Percentiles rank a stretch among this genome's conserved stretches.
Conservation (phyloP, 352 stramenopile species). For the Globisporangium sylvaticum region DNA sequence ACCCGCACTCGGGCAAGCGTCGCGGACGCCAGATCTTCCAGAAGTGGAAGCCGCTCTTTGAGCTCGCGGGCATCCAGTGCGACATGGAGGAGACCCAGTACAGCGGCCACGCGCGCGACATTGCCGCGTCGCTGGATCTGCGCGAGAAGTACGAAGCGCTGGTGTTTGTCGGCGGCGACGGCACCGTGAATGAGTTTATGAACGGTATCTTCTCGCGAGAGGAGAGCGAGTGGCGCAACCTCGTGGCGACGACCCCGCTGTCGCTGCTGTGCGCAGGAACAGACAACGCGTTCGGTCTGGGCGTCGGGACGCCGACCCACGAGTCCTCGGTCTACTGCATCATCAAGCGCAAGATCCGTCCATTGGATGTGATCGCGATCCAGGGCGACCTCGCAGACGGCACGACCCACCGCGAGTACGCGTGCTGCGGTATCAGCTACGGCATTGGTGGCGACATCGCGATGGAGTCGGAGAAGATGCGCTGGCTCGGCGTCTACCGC, state of each 20-base stretch:
- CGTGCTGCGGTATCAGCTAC: slow-evolving; percentile 72
- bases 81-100: slow-evolving; percentile 77
- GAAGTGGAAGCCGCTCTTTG: slow-evolving; percentile 52
- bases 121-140: slow-evolving; percentile 54
- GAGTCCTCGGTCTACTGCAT: slow-evolving; percentile 69
- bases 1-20: slow-evolving; percentile 64
- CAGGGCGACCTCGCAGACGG: slow-evolving; percentile 44
- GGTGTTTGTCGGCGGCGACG: slow-evolving; percentile 74
- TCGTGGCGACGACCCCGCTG: slow-evolving; percentile 69
- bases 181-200: slow-evolving; percentile 85
- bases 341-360: slow-evolving; percentile 80
- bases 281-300: slow-evolving; percentile 75
- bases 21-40: slow-evolving; percentile 60
- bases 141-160: slow-evolving; percentile 67
- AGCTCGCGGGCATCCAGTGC: slow-evolving; percentile 62
- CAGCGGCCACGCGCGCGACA: slow-evolving; percentile 67
- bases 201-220: slow-evolving; percentile 70
- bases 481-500: slow-evolving; percentile 66
- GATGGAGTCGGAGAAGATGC: slow-evolving; percentile 63
- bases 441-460: slow-evolving; percentile 74
- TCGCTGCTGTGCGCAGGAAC: slow-evolving; percentile 69
- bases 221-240: slow-evolving; percentile 66
- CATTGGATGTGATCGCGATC: slow-evolving; percentile 64
- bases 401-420: slow-evolving; percentile 53
- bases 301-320: slow-evolving; percentile 63